phyloP scores from a whole-genome alignment of 768 basidiomycete genomes.

The Boletus pseudo-olivaceus region DNA sequence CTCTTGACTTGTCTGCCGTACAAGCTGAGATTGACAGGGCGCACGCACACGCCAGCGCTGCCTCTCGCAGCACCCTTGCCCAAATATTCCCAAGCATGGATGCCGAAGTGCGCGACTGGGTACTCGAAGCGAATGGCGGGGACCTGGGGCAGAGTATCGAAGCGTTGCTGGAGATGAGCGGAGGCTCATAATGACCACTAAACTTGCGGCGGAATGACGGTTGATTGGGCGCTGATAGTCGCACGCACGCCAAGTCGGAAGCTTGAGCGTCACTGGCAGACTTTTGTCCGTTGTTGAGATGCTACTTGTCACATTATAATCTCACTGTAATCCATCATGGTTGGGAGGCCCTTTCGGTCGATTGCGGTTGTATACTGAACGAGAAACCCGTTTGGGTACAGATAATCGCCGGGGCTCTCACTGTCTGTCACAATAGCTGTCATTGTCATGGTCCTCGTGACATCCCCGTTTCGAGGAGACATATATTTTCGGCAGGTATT shows the following conservation, averaged over 20 bases:
- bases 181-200: constrained; percentile 19
- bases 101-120: constrained; percentile 79
- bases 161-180: constrained; percentile 69
- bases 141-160: constrained; percentile 92
- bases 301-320: background rate
- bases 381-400: background rate
- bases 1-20: constrained; percentile 63
- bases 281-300: background rate
- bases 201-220: background rate
- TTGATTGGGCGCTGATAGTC: background rate
- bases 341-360: background rate
- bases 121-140: constrained; percentile 84
- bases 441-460: background rate
- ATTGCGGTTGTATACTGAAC: background rate
- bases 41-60: constrained; percentile 67
- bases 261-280: background rate
- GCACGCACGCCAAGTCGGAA: background rate
- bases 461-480: background rate
- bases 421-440: background rate
- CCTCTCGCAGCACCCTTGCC: constrained; percentile 68
- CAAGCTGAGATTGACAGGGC: constrained; percentile 78
- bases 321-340: constrained; percentile 1
- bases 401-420: background rate
- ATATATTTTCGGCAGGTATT: background rate
- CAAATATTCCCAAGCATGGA: constrained; percentile 91